phyloP scores from a whole-genome alignment of 2,329 filamentous ascomycete species.

The Emergomyces africanus region DNA sequence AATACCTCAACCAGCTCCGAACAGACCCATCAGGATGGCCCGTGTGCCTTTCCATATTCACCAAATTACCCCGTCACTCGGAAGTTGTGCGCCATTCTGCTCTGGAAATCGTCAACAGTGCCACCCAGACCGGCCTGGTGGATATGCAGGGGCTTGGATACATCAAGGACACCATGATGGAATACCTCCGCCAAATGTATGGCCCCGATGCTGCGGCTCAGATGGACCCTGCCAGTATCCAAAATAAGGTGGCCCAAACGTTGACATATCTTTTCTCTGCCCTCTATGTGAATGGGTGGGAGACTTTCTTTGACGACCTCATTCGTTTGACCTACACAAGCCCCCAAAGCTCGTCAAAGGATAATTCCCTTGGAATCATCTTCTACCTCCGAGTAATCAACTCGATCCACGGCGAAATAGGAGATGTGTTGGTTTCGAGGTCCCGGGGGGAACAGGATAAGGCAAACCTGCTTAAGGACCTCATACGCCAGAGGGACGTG shows the following conservation, averaged over 20 bases:
- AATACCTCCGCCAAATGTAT: conserved; percentile 69
- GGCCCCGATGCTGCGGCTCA: conserved; percentile 39
- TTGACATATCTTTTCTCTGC: conserved; percentile 86
- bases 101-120: conserved; percentile 86
- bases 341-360: conserved; percentile 42
- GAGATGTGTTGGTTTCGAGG: conserved; percentile 74
- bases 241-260: conserved; percentile 96
- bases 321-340: conserved; percentile 56
- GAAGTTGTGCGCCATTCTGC: conserved; percentile 82
- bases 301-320: conserved; percentile 83
- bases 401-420: conserved; percentile 94
- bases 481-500: conserved; percentile 76
- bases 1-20: conserved; percentile 56
- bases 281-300: conserved; percentile 77
- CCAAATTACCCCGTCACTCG: conserved; percentile 57
- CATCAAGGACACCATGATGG: conserved; percentile 69
- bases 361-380: conserved; percentile 64
- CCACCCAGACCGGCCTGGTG: conserved; percentile 66
- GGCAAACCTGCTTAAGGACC: conserved; percentile 81
- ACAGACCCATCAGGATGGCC: conserved; percentile 80
- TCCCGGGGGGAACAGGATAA: conserved; percentile 68
- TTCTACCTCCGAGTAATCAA: conserved; percentile 81
- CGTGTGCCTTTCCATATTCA: conserved; percentile 76
- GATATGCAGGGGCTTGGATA: conserved; percentile 59
- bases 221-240: conserved; percentile 62